phyloP scores from a whole-genome alignment of 768 basidiomycete genomes.

The Chalciporus pseudorubinellus region DNA sequence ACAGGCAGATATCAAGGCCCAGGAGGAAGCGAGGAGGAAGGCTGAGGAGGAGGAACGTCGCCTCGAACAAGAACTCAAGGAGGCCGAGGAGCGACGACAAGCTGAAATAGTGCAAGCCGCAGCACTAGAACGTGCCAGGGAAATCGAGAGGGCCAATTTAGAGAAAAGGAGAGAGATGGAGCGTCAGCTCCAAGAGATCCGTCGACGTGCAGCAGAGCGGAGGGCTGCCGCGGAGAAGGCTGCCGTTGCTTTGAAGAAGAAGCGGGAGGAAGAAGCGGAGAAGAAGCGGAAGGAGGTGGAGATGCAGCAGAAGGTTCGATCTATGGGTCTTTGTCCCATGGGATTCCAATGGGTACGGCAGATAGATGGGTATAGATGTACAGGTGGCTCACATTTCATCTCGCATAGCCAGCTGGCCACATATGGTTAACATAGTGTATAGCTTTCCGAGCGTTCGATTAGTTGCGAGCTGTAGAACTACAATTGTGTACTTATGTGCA shows the following conservation, averaged over 20 bases:
- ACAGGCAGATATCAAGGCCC: conserved; percentile 35
- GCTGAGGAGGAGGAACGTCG: conserved; percentile 19
- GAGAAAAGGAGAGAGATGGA: conserved; percentile 23
- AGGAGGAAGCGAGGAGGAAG: conserved; percentile 16
- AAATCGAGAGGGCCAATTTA: conserved; percentile 15
- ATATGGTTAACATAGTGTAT: too few relatives aligned
- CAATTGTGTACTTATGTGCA: too few relatives aligned
- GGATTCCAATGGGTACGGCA: conserved; percentile 48
- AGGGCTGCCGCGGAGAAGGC: conserved; percentile 26
- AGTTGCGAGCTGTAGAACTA: too few relatives aligned
- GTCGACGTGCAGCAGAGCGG: conserved; percentile 26
- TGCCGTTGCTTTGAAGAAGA: conserved; percentile 28
- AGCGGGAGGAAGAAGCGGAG: conserved; percentile 40
- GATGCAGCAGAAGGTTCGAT: conserved; percentile 43
- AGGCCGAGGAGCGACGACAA: conserved; percentile 6
- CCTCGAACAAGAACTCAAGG: conserved; percentile 19
- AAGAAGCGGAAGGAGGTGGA: conserved; percentile 19
- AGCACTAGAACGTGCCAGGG: conserved; percentile 19
- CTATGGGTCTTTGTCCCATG: conserved; percentile 48
- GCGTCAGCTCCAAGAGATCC: conserved; percentile 28
- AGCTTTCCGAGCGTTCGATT: too few relatives aligned
- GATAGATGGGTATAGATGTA: conserved; percentile 43
- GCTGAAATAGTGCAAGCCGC: conserved; percentile 9
- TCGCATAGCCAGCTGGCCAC: conserved; percentile 5
- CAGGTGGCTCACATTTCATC: conserved; percentile 45